Evolutionary conservation across 2,329 filamentous ascomycete species (phyloP), one percentile per base, ranked within the genome.

Genomic region (Orbilia brochopaga): DNA sequence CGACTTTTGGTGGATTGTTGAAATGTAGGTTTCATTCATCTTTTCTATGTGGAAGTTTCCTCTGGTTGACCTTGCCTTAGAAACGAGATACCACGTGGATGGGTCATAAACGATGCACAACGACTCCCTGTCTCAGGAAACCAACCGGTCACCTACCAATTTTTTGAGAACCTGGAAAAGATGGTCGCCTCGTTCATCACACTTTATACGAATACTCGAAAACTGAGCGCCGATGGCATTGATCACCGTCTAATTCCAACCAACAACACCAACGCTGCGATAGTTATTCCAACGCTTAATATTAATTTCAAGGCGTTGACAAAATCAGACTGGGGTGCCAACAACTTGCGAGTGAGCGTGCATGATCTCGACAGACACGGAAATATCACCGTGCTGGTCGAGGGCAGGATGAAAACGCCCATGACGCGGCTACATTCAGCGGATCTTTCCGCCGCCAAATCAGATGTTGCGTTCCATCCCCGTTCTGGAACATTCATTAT

Each of bases 1-100:
- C 59, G 90, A 94, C 77, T 84, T 84, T 73, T 96, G 90, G 90
- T 92, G 88, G 87, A 81, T 92, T 69, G 82, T 91, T 60, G 84
- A 88, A 79, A 79, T 86, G 83, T 87, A 81, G 80, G 84, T 69
- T 44, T 32, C 60, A 56, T 37, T 66, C 15, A 27, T 32, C 8
- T 6, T 42, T 27, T 27, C 19, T 35, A 17, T 15, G 15, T 15
- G 1, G 7, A 19, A 19, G n/a, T n/a, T 21, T 15, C 17, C 51
- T 27, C 57, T 30, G 17, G 30, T 30, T 54, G 8, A 32, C 19
- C 27, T 19, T 42, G 13, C 15, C 21, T 11, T 55, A 74, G 67
- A 48, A 63, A 74, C 69, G 61, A 74, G 35, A 30, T 67, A 50
- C 27, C 73, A 44, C 53, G 76, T 7, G 62, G 76, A 7, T 80